Evolutionary conservation across 2,329 filamentous ascomycete species (phyloP), one percentile per base, ranked within the genome.

Genomic region (Stemphylium vesicarium): DNA sequence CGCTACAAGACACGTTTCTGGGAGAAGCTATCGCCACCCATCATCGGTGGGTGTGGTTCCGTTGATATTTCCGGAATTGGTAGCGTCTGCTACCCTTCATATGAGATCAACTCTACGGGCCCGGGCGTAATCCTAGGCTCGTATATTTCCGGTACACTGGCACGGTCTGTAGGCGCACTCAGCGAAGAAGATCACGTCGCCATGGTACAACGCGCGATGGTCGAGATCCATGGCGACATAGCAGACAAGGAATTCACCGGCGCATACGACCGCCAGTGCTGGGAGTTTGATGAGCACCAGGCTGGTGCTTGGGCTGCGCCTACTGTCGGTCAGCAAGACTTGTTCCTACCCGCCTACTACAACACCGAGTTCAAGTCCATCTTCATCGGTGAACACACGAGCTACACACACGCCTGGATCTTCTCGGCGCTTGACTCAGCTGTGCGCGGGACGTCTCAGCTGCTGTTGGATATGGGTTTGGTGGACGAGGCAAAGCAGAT

Each of bases 261-360:
- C 41, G 81, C 82, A 32, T 88, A 85, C 63, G 81, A 87, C 52
- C 80, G 88, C 1, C 81, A 84, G 44, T 90, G 88, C 77, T 91
- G 88, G 88, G 77, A 82, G 46, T 71, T 81, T 7, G 85, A 90
- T 58, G 81, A 84, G 54, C 81, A 84, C 54, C 81, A 87, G 69
- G 82, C 81, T 1, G 87, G 84, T 4, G 82, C 83, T 6, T 91
- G 87, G 88, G 83, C 83, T 1, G 71, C 74, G 4, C 87, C 88
- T 0, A 74, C 79, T 0, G 77, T 85, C 0, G 87, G 87, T 0
- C 86, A 90, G 75, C 88, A 91, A 66, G 81, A 88, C 61, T 67
- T 90, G 20, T 91, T 88, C 62, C 77, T 91, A 8, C 88, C 89
- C 0, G 85, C 88, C n/a, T 91, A 89, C 66, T 90, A 88, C 66